Conservation (phyloP, 108 stramenopile species). For the Poteriospumella lacustris region DNA sequence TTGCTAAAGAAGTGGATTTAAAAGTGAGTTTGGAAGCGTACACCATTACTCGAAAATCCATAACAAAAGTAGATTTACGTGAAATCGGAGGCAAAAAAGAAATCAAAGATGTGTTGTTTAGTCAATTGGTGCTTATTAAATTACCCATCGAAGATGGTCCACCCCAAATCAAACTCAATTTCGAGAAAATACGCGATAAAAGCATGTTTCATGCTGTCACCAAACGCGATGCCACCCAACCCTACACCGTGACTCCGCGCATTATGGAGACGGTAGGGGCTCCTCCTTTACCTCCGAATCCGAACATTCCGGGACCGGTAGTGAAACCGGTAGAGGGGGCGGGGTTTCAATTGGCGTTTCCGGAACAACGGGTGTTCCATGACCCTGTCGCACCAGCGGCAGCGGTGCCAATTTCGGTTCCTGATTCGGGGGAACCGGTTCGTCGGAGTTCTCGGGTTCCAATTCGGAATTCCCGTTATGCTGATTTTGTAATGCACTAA, state of each 20-base stretch:
- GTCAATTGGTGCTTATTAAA: constrained; percentile 8
- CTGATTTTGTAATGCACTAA: constrained; percentile 8
- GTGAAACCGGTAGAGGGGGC: constrained; percentile 5
- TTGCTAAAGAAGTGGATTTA: constrained; percentile 18
- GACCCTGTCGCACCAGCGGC: constrained; percentile 5
- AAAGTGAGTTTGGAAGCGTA: constrained; percentile 3
- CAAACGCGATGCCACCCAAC: constrained; percentile 6
- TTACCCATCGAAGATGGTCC: constrained; percentile 6
- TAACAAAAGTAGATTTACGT: constrained; percentile 9
- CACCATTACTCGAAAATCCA: constrained; percentile 3
- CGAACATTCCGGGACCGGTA: constrained; percentile 6
- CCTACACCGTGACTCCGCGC: constrained; percentile 5
- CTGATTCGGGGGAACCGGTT: constrained; percentile 6
- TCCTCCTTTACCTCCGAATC: constrained; percentile 6
- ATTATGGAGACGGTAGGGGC: constrained; percentile 6
- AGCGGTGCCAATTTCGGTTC: constrained; percentile 6
- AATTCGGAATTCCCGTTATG: constrained; percentile 7
- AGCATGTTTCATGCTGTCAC: constrained; percentile 7
- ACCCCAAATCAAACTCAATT: constrained; percentile 8
- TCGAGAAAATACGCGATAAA: constrained; percentile 8
- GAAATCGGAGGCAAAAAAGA: constrained; percentile 7
- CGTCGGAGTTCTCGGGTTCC: constrained; percentile 5
- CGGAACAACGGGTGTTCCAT: constrained; percentile 6
- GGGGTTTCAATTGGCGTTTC: constrained; percentile 6
- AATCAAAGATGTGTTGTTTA: constrained; percentile 9